Conservation (phyloP, 2,329 filamentous ascomycete genomes). For the Penicillium fuscoglaucum region DNA sequence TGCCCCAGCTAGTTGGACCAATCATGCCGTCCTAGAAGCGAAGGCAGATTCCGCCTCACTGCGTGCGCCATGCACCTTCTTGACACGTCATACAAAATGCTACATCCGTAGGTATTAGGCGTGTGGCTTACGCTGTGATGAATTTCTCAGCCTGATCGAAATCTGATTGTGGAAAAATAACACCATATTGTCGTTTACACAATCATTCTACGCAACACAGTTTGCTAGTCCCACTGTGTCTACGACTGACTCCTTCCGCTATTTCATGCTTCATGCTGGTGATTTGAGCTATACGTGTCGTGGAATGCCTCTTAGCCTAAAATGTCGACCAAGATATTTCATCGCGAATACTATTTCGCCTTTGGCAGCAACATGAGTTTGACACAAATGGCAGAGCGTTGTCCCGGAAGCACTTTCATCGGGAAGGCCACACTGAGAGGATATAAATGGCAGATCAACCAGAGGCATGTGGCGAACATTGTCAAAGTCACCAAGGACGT, state of each 20-base stretch:
- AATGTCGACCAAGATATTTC: not conserved
- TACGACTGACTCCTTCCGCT: not conserved
- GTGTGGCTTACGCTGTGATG: not conserved
- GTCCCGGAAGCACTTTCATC: not conserved
- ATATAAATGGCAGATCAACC: not conserved
- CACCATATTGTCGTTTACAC: not conserved
- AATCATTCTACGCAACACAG: not conserved
- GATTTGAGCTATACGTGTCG: not conserved
- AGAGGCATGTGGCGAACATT: not conserved
- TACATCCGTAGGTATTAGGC: not conserved
- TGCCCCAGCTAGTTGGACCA: not conserved
- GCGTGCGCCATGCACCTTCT: not conserved
- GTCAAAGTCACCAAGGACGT: not conserved
- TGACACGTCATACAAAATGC: not conserved
- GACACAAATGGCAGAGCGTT: not conserved
- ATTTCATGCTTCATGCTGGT: not conserved
- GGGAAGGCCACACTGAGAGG: not conserved
- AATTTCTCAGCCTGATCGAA: not conserved
- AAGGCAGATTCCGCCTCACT: not conserved
- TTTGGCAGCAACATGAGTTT: not conserved
- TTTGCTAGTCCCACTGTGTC: not conserved
- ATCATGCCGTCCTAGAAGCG: not conserved
- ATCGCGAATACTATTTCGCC: not conserved
- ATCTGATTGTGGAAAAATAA: not conserved
- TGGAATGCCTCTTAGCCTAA: not conserved